phyloP scores from a whole-genome alignment of 306 rosid genomes.

The Trifolium dubium region DNA sequence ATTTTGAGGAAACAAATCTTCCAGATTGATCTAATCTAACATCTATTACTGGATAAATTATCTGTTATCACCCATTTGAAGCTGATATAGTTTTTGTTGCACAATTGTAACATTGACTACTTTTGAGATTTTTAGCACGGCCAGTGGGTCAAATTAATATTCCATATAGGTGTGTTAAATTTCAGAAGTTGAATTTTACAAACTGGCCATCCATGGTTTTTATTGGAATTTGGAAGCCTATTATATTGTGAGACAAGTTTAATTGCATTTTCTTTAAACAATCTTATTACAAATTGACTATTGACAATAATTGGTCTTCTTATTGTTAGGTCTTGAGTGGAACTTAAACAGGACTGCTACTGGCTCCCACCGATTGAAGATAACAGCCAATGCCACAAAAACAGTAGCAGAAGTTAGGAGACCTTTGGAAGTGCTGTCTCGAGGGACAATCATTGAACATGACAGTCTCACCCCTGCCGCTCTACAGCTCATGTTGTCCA shows the following conservation, averaged over 20 bases:
- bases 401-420: constrained; percentile 78
- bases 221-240: constrained; percentile 24
- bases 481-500: constrained; percentile 66
- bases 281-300: neutral
- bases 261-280: constrained; percentile 11
- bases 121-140: neutral
- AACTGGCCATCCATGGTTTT: constrained; percentile 9
- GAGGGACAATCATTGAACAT: constrained; percentile 69
- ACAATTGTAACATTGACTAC: neutral
- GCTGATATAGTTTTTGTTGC: neutral
- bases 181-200: neutral
- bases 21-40: neutral
- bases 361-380: constrained; percentile 76
- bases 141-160: constrained; percentile 7
- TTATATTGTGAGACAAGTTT: constrained; percentile 9
- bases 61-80: constrained; percentile 5
- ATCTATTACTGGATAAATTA: neutral
- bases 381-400: constrained; percentile 87
- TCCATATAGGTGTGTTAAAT: constrained; percentile 3
- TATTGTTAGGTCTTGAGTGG: constrained; percentile 70
- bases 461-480: constrained; percentile 67
- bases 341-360: constrained; percentile 53
- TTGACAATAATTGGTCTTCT: constrained; percentile 41
- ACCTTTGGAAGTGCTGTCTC: constrained; percentile 74
- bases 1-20: neutral